phyloP scores from a whole-genome alignment of 2,329 filamentous ascomycete genomes.

The Exophiala calicioides region DNA sequence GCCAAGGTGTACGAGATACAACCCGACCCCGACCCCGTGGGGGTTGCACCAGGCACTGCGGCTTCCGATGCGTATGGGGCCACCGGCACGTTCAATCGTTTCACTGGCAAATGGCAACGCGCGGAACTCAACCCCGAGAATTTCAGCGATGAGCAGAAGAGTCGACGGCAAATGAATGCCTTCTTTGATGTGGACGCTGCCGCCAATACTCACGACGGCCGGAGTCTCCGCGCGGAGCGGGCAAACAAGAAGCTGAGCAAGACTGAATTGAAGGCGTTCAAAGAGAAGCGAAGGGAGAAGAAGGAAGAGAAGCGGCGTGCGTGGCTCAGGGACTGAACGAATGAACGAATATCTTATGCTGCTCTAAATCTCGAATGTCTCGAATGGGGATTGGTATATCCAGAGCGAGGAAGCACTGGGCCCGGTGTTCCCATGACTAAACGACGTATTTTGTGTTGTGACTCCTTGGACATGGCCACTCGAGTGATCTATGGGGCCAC shows the following conservation, averaged over 20 bases:
- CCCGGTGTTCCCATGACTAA: too few relatives aligned
- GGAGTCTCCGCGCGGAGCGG: slow-evolving; percentile 87
- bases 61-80: slow-evolving; percentile 69
- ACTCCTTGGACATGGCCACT: too few relatives aligned
- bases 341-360: too few relatives aligned
- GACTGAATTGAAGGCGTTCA: slow-evolving; percentile 85
- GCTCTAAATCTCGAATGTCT: too few relatives aligned
- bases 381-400: too few relatives aligned
- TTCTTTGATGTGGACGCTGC: slow-evolving; percentile 96
- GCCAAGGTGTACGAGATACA: slow-evolving; percentile 60
- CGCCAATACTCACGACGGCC: slow-evolving; percentile 85
- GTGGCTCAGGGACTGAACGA: slow-evolving; percentile 83
- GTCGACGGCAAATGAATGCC: slow-evolving; percentile 82
- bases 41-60: slow-evolving; percentile 39
- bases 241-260: slow-evolving; percentile 81
- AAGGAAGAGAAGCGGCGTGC: slow-evolving; percentile 94
- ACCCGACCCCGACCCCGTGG: slow-evolving; percentile 36
- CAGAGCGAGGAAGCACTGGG: too few relatives aligned
- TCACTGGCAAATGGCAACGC: slow-evolving; percentile 80
- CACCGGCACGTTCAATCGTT: slow-evolving; percentile 82
- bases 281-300: slow-evolving; percentile 81
- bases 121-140: slow-evolving; percentile 68
- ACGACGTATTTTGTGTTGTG: too few relatives aligned
- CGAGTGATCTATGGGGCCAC: too few relatives aligned
- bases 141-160: slow-evolving; percentile 86